Evolutionary conservation across 176 grass and related monocot species (phyloP), one percentile per base, ranked within the genome.

Genomic region (Hsuehochloa calcarea): DNA sequence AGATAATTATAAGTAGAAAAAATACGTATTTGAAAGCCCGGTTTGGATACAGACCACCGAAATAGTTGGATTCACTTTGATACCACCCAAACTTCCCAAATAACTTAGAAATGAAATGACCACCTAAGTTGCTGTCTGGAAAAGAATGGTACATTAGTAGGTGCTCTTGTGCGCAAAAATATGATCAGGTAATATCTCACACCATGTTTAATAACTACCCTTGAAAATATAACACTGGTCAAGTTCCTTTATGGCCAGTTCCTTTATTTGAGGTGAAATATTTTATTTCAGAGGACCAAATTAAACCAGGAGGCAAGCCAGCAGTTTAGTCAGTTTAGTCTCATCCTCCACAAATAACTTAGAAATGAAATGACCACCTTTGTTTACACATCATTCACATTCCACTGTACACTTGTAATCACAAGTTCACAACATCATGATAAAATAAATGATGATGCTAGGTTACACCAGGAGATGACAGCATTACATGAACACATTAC

Each of bases 401-500:
- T 68, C 29, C 45, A 84, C 75, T 91, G 80, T 87, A 91, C 85
- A 91, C 35, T 75, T 84, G 68, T 40, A 62, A 84, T 67, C 75
- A 68, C 78, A 23, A 15, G 46, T 67, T 65, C 20, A 91, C 85
- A 76, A 29, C 61, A 74, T 67, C 77, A 75, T 75, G 75, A 70
- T 23, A 64, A 56, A 68, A 59, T 61, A 74, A 77, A 75, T 27
- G 56, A 75, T n/a, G 56, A 64, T 73, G 78, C 70, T 17, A 19
- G 25, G 56, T 43, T 75, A 87, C 80, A 87, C 60, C 60, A 44
- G 20, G 63, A 68, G 59, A 81, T 63, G 38, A 74, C 29, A 73
- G 47, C 3, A 39, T 54, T 67, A 66, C 60, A 59, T 4, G 37
- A 65, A 79, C 19, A 73, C 12, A 38, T 54, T 39, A 74, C 17